phyloP scores from a whole-genome alignment of 805 yeast species.

The Suhomyces xylopsoci region DNA sequence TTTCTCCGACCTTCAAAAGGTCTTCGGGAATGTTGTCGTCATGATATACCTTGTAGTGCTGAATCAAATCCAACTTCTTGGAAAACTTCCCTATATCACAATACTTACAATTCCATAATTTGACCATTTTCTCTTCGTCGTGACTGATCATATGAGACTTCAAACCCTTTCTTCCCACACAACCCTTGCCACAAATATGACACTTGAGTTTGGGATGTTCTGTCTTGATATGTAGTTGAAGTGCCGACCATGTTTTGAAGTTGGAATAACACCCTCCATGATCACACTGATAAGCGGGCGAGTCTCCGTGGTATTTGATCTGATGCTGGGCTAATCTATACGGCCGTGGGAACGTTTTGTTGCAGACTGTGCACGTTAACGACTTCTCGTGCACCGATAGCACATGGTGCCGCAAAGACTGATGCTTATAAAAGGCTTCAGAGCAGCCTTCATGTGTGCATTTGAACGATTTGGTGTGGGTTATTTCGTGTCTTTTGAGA shows the following conservation, averaged over 20 bases:
- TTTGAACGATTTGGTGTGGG: slow-evolving; percentile 64
- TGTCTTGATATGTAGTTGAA: slow-evolving; percentile 66
- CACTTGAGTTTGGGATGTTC: slow-evolving; percentile 73
- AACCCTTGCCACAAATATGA: slow-evolving; percentile 60
- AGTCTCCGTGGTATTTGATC: slow-evolving; percentile 58
- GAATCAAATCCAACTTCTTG: slow-evolving; percentile 53
- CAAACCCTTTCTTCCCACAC: slow-evolving; percentile 71
- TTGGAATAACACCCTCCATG: slow-evolving; percentile 55
- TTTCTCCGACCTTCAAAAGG: slow-evolving; percentile 24
- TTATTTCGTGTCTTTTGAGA: slow-evolving; percentile 73
- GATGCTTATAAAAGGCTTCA: slow-evolving; percentile 70
- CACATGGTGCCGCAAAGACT: slow-evolving; percentile 71
- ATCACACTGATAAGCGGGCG: slow-evolving; percentile 57
- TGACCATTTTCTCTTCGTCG: slow-evolving; percentile 48
- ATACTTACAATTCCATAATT: slow-evolving; percentile 63
- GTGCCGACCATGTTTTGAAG: slow-evolving; percentile 70
- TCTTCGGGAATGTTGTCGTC: slow-evolving; percentile 37
- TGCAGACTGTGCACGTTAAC: slow-evolving; percentile 61
- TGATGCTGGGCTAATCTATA: slow-evolving; percentile 65
- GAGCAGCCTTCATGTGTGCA: slow-evolving; percentile 64
- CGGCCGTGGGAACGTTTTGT: slow-evolving; percentile 60
- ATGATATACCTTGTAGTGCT: slow-evolving; percentile 55
- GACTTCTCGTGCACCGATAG: slow-evolving; percentile 56
- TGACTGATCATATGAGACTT: slow-evolving; percentile 71
- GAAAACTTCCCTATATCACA: slow-evolving; percentile 50